Evolutionary conservation across 2,329 filamentous ascomycete species (phyloP), one percentile per base, ranked within the genome.

Genomic region (Tolypocladium tundrense): DNA sequence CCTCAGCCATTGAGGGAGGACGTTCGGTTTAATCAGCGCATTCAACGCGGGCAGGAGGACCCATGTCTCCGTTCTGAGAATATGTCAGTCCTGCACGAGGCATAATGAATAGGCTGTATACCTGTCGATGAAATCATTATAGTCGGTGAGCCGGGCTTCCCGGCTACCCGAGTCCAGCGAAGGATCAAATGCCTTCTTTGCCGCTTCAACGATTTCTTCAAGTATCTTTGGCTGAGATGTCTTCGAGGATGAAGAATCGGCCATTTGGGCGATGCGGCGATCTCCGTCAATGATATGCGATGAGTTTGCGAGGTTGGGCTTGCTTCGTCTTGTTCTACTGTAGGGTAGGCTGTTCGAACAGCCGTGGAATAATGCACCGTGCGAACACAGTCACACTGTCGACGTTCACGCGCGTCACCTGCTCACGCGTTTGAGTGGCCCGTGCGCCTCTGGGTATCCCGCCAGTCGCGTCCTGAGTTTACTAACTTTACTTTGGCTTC

Each of bases 11-110:
- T 70, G 63, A 13, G 84, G 83, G 19, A 81, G 77, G 31, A 77
- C 69, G 58, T 79, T 78, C 13, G 86, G 85, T 60, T 87, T 84
- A 40, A 88, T 80, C 24, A 88, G 74, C 21, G 80, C 75, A 60
- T 85, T 88, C 50, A 90, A 70, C 5, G 82, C 77, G 10, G 81
- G 82, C 27, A 90, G 72, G 10, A 90, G 75, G 35, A 74, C 77
- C 64, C 81, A 81, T 39, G 79, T 69, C 27, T 69, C 65, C 7
- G 69, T 67, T 39, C 73, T 75, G 60, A 10, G 14, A n/a, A 4
- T 8, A 16, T 9, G 21, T 61, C 57, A 63, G 61, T 8, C 58
- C 48, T 63, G 7, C 39, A 9, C n/a, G 53, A 5, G 10, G 57
- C 13, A 21, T 35, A 1, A 24, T 5, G 27, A 24, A n/a, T 21